phyloP scores from a whole-genome alignment of 1,284 basidiomycete species.

The Rugosomyces carneus region DNA sequence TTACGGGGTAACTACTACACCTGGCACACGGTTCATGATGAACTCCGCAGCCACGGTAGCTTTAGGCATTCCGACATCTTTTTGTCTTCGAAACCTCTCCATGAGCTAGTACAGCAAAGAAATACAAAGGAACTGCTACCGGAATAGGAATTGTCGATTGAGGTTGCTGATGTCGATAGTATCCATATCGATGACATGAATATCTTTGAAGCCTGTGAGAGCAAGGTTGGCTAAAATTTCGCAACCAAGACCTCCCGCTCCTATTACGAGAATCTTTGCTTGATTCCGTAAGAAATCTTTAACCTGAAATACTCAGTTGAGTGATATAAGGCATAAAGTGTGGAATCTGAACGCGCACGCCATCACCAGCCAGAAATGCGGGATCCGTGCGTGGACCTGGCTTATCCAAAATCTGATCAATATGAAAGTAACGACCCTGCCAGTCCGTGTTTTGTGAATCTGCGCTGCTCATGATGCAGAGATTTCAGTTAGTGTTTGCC shows the following conservation, averaged over 20 bases:
- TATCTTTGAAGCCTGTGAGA: conserved; percentile 92
- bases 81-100: conserved; percentile 44
- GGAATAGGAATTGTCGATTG: conserved; percentile 97
- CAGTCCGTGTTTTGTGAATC: conserved; percentile 41
- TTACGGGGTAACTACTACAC: conserved; percentile 90
- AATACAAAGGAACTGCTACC: conserved; percentile 40
- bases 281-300: conserved; percentile 81
- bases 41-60: conserved; percentile 92
- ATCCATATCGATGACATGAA: conserved; percentile 99
- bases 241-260: conserved; percentile 91
- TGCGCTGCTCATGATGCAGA: not conserved
- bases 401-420: conserved; percentile 76
- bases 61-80: conserved; percentile 93
- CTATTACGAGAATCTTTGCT: conserved; percentile 95
- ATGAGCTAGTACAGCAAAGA: not conserved
- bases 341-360: conserved; percentile 37
- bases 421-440: conserved; percentile 68
- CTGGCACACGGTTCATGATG: conserved; percentile 92
- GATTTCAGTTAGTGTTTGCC: no score
- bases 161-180: conserved; percentile 99
- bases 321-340: conserved; percentile 2
- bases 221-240: conserved; percentile 94
- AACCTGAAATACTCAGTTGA: conserved; percentile 44
- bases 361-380: conserved; percentile 67
- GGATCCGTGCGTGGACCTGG: conserved; percentile 79